phyloP scores from a whole-genome alignment of 1,139 yeast species.

The Yamadazyma sp. region DNA sequence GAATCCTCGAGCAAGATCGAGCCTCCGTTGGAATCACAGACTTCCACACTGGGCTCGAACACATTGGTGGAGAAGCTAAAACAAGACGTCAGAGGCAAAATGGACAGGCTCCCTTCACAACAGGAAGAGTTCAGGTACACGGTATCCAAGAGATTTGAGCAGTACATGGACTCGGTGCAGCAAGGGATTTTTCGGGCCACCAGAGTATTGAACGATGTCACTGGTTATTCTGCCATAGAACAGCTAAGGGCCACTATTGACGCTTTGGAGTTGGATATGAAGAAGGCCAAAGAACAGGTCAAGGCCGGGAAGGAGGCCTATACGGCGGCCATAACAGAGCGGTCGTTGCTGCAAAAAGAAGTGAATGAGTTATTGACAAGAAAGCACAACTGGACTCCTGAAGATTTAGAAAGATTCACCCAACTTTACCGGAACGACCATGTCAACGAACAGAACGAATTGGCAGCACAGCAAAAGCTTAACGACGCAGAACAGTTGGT shows the following conservation, averaged over 20 bases:
- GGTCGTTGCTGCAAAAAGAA: constrained; percentile 78
- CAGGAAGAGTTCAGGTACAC: constrained; percentile 20
- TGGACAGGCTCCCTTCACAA: constrained; percentile 31
- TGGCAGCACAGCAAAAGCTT: constrained; percentile 49
- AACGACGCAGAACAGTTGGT: constrained; percentile 60
- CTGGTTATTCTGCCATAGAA: constrained; percentile 88
- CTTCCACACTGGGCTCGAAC: no score
- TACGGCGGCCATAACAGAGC: constrained; percentile 59
- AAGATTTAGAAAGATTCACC: constrained; percentile 83
- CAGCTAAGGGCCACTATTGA: constrained; percentile 64
- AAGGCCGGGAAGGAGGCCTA: constrained; percentile 53
- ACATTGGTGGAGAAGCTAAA: constrained; percentile 2
- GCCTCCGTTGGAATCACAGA: no score
- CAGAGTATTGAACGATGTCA: constrained; percentile 78
- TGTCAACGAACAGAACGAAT: constrained; percentile 63
- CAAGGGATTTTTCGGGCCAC: constrained; percentile 70
- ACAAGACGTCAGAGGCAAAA: constrained; percentile 4
- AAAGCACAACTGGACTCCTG: constrained; percentile 76
- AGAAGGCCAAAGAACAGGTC: constrained; percentile 49
- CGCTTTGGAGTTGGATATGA: constrained; percentile 47
- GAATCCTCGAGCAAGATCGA: no score
- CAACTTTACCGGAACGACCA: constrained; percentile 80
- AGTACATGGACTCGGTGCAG: constrained; percentile 62
- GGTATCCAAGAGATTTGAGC: constrained; percentile 39
- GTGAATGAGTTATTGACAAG: constrained; percentile 87